These are phyloP conservation scores for Pseudogymnoascus sp. DNA, from an alignment of 2,329 filamentous ascomycete genomes.

Conservation along the genomic window DNA sequence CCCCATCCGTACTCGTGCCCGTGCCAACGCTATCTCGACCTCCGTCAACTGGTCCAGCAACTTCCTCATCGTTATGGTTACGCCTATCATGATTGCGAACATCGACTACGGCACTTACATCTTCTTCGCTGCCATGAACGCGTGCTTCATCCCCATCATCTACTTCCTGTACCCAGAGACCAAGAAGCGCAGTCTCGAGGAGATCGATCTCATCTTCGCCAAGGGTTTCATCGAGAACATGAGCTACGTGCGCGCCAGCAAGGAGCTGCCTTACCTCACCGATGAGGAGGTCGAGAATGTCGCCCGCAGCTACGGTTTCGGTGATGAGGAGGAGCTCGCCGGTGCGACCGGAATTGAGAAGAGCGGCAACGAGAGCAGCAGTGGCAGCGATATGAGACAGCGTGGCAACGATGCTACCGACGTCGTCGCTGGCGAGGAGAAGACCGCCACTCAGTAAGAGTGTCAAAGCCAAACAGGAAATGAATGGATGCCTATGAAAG, in stretches of 20 bases:
- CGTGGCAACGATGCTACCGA: neutral
- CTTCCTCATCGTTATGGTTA: conserved; percentile 41
- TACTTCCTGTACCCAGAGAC: conserved; percentile 43
- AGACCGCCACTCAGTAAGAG: neutral
- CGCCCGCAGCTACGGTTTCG: conserved; percentile 12
- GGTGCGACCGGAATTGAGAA: neutral
- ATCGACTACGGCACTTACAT: conserved; percentile 32
- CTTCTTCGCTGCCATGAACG: conserved; percentile 33
- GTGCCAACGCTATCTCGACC: conserved; percentile 57
- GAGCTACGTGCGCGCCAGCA: conserved; percentile 50
- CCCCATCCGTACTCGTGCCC: conserved; percentile 51
- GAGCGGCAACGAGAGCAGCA: neutral
- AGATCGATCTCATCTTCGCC: conserved; percentile 62
- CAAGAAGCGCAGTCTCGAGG: conserved; percentile 50
- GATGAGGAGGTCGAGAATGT: conserved; percentile 43
- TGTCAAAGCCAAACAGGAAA: neutral
- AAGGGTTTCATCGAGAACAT: conserved; percentile 53
- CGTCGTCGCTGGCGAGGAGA: neutral
- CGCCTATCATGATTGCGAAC: conserved; percentile 31
- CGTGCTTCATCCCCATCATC: conserved; percentile 33
- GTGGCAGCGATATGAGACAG: neutral
- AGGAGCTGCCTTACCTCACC: conserved; percentile 47
- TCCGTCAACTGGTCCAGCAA: conserved; percentile 47
- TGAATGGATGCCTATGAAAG: neutral
- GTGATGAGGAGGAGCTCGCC: neutral